Evolutionary conservation across 116 monocot genomes (phyloP).

Genomic region (Posidonia oceanica): DNA sequence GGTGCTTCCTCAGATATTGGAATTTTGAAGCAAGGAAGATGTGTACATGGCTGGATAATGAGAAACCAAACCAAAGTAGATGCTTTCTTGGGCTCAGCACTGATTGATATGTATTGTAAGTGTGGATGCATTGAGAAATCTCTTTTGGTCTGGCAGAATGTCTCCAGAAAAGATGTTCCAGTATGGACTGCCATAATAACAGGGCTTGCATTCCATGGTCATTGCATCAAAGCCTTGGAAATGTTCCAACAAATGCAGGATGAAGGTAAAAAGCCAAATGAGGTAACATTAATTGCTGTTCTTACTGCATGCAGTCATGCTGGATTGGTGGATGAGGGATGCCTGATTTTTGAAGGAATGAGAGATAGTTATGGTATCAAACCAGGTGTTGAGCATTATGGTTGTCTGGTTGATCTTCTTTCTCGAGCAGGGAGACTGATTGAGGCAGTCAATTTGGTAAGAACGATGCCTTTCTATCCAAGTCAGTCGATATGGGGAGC

Average conservation of each 20-base stretch:
- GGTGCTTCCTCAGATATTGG: constrained; percentile 31
- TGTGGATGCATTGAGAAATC: constrained; percentile 39
- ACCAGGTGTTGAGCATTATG: constrained; percentile 48
- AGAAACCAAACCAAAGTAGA: constrained; percentile 20
- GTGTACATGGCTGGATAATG: constrained; percentile 37
- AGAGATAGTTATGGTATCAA: constrained; percentile 25
- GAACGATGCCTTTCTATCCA: constrained; percentile 36
- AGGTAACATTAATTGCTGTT: constrained; percentile 44
- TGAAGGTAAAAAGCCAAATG: constrained; percentile 31
- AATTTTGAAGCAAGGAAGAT: constrained; percentile 31
- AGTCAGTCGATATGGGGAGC: constrained; percentile 58
- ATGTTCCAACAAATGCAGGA: constrained; percentile 35
- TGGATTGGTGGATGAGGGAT: constrained; percentile 39
- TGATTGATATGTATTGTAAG: constrained; percentile 64
- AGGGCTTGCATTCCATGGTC: constrained; percentile 50
- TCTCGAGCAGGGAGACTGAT: constrained; percentile 45
- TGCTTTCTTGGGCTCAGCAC: constrained; percentile 48
- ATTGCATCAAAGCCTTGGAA: constrained; percentile 30
- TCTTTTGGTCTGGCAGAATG: constrained; percentile 18
- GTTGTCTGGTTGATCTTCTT: constrained; percentile 56
- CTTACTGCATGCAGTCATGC: constrained; percentile 56
- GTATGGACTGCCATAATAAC: constrained; percentile 47
- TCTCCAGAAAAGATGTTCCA: constrained; percentile 32
- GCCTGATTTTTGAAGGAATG: constrained; percentile 36
- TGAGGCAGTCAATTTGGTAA: constrained; percentile 30